These are phyloP conservation scores for Papiliotrema laurentii DNA, from an alignment of 1,284 basidiomycete genomes.

Conservation along the genomic window DNA sequence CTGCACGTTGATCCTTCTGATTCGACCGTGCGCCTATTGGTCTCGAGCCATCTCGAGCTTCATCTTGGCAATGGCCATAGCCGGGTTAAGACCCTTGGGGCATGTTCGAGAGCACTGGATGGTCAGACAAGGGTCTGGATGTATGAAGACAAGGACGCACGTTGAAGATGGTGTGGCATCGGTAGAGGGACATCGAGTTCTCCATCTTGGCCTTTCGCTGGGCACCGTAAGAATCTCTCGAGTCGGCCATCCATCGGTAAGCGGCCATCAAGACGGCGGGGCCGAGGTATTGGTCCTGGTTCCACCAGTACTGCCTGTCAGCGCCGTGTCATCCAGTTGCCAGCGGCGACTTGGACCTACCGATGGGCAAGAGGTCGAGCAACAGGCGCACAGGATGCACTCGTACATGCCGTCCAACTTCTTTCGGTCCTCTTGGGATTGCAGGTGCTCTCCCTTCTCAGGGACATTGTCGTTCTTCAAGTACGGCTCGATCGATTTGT, in stretches of 20 bases:
- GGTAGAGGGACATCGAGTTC: conserved; percentile 89
- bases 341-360: no score
- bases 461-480: conserved; percentile 88
- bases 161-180: conserved; percentile 94
- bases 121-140: conserved; percentile 4
- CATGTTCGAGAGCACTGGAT: conserved; percentile 74
- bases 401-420: conserved; percentile 98
- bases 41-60: conserved; percentile 81
- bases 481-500: conserved; percentile 97
- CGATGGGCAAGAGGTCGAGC: conserved; percentile 87
- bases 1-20: no score
- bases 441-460: conserved; percentile 66
- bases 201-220: conserved; percentile 88
- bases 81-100: conserved; percentile 93
- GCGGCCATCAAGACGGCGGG: conserved; percentile 95
- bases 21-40: conserved; percentile 11
- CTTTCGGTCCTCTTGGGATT: conserved; percentile 84
- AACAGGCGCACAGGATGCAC: conserved; percentile 71
- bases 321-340: no score
- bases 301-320: conserved; percentile 81
- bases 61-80: conserved; percentile 73
- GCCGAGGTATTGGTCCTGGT: conserved; percentile 93
- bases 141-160: conserved; percentile 50
- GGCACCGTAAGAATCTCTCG: conserved; percentile 73
- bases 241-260: conserved; percentile 97